A percentile compares a stretch with the other conserved stretches of the same genome.
These are phyloP conservation scores for Raphanus raphanistrum DNA, from an alignment of 345 rosid genomes.

Conservation along the genomic window DNA sequence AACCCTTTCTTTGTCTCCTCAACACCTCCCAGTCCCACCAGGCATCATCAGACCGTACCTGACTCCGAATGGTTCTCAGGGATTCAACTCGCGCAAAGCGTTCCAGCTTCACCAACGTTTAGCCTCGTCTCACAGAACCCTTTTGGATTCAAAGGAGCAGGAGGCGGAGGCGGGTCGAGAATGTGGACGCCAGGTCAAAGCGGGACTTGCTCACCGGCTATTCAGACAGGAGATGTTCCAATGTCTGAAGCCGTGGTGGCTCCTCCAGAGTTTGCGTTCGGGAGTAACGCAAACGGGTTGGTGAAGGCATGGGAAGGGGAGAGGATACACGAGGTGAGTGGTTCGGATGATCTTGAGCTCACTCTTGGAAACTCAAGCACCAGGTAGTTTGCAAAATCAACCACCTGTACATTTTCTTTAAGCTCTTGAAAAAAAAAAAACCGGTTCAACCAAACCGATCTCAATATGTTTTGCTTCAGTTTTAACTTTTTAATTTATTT, in stretches of 20 bases:
- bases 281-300: constrained; percentile 61
- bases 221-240: constrained; percentile 83
- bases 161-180: constrained; percentile 60
- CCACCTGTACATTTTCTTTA: constrained; percentile 3
- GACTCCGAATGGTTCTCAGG: constrained; percentile 90
- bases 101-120: constrained; percentile 87
- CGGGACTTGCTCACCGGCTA: constrained; percentile 91
- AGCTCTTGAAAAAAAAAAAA: constrained; percentile 1
- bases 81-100: constrained; percentile 67
- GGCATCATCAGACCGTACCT: constrained; percentile 57
- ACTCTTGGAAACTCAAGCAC: constrained; percentile 91
- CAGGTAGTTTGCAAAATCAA: constrained; percentile 41
- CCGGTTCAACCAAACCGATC: constrained; percentile 16
- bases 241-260: constrained; percentile 60
- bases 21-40: constrained; percentile 95
- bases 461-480: not conserved
- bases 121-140: constrained; percentile 80
- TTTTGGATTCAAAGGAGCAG: constrained; percentile 69
- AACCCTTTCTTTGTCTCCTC: constrained; percentile 70
- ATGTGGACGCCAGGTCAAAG: constrained; percentile 98
- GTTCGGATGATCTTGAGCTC: constrained; percentile 94
- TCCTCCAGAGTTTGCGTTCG: constrained; percentile 84
- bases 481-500: constrained; percentile 1
- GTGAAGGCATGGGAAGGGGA: constrained; percentile 99
- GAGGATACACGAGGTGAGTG: constrained; percentile 89